Conservation (phyloP, 208 protist genomes). For the Trypanosoma lewisi region DNA sequence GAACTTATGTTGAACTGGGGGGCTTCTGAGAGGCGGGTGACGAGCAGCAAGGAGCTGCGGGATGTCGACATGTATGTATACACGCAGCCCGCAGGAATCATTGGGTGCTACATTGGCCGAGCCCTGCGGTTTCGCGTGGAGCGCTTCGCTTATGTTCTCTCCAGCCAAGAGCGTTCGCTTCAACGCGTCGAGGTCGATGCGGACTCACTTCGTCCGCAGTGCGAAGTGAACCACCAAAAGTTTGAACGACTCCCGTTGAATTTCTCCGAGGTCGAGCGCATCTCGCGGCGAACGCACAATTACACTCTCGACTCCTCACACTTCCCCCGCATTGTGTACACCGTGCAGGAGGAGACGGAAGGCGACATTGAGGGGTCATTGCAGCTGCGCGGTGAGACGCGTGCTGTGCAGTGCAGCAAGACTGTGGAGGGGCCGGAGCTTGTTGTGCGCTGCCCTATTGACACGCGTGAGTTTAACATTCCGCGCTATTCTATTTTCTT, state of each 20-base stretch:
- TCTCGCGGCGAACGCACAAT: slow-evolving; percentile 44
- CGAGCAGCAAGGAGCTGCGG: slow-evolving; percentile 42
- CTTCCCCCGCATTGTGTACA: slow-evolving; percentile 70
- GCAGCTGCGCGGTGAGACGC: slow-evolving; percentile 53
- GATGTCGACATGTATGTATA: slow-evolving; percentile 86
- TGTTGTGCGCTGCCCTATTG: slow-evolving; percentile 76
- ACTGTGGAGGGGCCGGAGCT: slow-evolving; percentile 67
- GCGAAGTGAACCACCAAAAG: slow-evolving; percentile 60
- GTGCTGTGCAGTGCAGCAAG: slow-evolving; percentile 61
- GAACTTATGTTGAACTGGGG: slow-evolving; percentile 12
- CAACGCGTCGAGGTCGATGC: slow-evolving; percentile 68
- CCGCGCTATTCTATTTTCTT: slow-evolving; percentile 55
- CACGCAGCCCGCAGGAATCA: slow-evolving; percentile 58
- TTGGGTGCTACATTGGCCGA: slow-evolving; percentile 74
- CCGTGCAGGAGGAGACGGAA: slow-evolving; percentile 40
- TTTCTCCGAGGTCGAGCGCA: slow-evolving; percentile 59
- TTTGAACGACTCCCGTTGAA: slow-evolving; percentile 49
- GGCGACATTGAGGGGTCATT: slow-evolving; percentile 50
- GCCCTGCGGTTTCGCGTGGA: slow-evolving; percentile 65
- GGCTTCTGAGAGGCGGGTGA: slow-evolving; percentile 9
- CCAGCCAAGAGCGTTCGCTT: slow-evolving; percentile 27
- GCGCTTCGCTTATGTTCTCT: slow-evolving; percentile 55
- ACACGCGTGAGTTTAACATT: slow-evolving; percentile 55
- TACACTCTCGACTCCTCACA: slow-evolving; percentile 57
- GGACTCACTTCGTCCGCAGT: slow-evolving; percentile 71